These are phyloP conservation scores for Trypanosoma melophagium DNA, from an alignment of 208 protist genomes.

Conservation along the genomic window DNA sequence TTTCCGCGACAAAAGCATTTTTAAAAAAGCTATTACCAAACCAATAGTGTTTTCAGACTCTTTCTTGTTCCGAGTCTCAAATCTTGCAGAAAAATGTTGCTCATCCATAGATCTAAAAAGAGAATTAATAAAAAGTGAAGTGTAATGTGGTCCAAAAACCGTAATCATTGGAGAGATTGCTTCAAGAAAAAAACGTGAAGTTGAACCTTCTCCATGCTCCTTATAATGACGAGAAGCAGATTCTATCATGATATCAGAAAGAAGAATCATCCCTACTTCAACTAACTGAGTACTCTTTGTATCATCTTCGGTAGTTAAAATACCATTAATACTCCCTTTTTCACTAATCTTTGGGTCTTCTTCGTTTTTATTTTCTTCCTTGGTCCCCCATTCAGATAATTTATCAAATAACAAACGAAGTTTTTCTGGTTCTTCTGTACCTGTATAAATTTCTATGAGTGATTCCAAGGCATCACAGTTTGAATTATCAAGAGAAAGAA, in stretches of 20 bases:
- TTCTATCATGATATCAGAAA: constrained; percentile 69
- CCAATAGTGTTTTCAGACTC: constrained; percentile 24
- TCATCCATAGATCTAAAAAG: constrained; percentile 65
- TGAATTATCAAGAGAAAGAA: constrained; percentile 43
- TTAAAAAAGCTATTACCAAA: constrained; percentile 70
- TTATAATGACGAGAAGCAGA: constrained; percentile 45
- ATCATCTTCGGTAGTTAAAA: constrained; percentile 2
- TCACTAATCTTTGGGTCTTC: constrained; percentile 3
- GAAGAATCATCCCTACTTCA: constrained; percentile 52
- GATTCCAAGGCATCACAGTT: constrained; percentile 73
- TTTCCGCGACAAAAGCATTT: constrained; percentile 55
- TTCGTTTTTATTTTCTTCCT: constrained; percentile 16
- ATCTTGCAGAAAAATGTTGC: constrained; percentile 51
- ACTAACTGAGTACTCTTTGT: constrained; percentile 26
- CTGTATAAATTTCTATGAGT: constrained; percentile 72
- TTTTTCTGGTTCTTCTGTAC: constrained; percentile 34
- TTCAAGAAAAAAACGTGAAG: constrained; percentile 57
- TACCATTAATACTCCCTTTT: neutral
- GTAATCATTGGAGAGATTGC: constrained; percentile 44
- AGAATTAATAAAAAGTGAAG: constrained; percentile 43
- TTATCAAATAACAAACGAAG: constrained; percentile 58
- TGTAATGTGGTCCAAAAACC: constrained; percentile 38
- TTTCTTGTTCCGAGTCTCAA: constrained; percentile 18
- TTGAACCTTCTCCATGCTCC: constrained; percentile 65
- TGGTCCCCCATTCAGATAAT: constrained; percentile 30